A percentile compares a stretch with the other conserved stretches of the same genome.
Evolutionary conservation across 371 early-diverging fungal species (phyloP).

Genomic region (Apophysomyces variabilis): DNA sequence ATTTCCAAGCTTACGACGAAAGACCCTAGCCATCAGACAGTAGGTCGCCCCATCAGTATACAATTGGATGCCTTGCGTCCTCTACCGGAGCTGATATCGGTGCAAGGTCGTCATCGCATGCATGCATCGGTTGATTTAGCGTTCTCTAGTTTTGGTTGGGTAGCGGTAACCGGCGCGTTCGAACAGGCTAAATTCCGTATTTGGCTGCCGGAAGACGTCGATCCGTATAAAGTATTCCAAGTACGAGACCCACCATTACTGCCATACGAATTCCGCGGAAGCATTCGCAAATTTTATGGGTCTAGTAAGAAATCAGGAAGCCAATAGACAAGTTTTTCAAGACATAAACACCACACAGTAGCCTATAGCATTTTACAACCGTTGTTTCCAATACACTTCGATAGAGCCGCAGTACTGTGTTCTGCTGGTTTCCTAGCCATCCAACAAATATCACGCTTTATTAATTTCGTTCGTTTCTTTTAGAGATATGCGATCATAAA

Average conservation of each 20-base stretch:
- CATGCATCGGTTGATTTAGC: constrained; percentile 64
- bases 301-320: constrained; percentile 23
- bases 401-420: not conserved
- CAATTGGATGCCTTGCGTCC: constrained; percentile 26
- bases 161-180: constrained; percentile 62
- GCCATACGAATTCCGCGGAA: constrained; percentile 65
- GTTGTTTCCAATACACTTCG: not conserved
- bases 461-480: too few relatives aligned
- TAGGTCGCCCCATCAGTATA: constrained; percentile 18
- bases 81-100: constrained; percentile 31
- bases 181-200: constrained; percentile 50
- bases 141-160: constrained; percentile 74
- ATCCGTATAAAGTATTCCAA: constrained; percentile 45
- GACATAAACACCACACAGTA: not conserved
- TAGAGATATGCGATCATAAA: too few relatives aligned
- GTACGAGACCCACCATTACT: constrained; percentile 60
- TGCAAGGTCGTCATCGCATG: constrained; percentile 50
- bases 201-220: constrained; percentile 55
- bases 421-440: too few relatives aligned
- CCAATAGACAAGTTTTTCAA: not conserved
- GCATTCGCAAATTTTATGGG: constrained; percentile 50
- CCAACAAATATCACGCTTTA: too few relatives aligned
- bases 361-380: not conserved
- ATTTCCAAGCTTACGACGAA: constrained; percentile 49
- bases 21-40: constrained; percentile 8